A percentile compares a stretch with the other conserved stretches of the same genome.
These are phyloP conservation scores for Saccharomyces pastorianus DNA, from an alignment of 1,139 yeast genomes.

Conservation along the genomic window DNA sequence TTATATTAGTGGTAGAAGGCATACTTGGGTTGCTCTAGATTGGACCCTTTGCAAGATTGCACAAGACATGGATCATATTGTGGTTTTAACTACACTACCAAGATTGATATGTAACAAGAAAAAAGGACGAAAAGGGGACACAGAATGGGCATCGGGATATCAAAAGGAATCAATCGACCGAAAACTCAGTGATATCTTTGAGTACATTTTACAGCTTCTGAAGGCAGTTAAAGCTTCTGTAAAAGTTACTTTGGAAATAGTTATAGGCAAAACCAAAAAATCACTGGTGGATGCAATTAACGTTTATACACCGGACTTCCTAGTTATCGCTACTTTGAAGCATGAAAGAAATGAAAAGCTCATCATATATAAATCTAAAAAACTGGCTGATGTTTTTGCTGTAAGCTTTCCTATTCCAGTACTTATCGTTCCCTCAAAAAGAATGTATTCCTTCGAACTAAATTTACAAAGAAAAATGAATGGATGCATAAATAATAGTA, in stretches of 20 bases:
- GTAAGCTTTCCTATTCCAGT: constrained; percentile 59
- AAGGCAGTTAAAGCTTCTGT: constrained; percentile 43
- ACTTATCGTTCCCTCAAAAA: constrained; percentile 57
- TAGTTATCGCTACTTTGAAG: constrained; percentile 27
- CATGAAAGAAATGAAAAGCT: constrained; percentile 15
- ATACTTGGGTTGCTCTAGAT: constrained; percentile 38
- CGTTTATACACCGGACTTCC: constrained; percentile 55
- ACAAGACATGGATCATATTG: constrained; percentile 56
- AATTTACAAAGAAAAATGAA: constrained; percentile 3
- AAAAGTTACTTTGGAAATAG: constrained; percentile 55
- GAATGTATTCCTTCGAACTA: constrained; percentile 36
- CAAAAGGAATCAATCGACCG: constrained; percentile 17
- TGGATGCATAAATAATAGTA: background rate
- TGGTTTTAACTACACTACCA: constrained; percentile 45
- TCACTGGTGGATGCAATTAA: constrained; percentile 54
- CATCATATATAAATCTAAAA: constrained; percentile 27
- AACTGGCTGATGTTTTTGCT: constrained; percentile 55
- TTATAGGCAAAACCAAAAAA: constrained; percentile 50
- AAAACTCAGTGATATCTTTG: constrained; percentile 36
- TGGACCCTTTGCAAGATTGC: constrained; percentile 50
- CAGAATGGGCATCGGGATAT: constrained; percentile 29
- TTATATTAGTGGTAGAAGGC: constrained; percentile 54
- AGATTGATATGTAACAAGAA: constrained; percentile 8
- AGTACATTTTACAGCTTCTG: constrained; percentile 31
- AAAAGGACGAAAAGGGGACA: constrained; percentile 26